Evolutionary conservation across 2,329 filamentous ascomycete species (phyloP), one percentile per base, ranked within the genome.

Genomic region (Sporothrix sp.): DNA sequence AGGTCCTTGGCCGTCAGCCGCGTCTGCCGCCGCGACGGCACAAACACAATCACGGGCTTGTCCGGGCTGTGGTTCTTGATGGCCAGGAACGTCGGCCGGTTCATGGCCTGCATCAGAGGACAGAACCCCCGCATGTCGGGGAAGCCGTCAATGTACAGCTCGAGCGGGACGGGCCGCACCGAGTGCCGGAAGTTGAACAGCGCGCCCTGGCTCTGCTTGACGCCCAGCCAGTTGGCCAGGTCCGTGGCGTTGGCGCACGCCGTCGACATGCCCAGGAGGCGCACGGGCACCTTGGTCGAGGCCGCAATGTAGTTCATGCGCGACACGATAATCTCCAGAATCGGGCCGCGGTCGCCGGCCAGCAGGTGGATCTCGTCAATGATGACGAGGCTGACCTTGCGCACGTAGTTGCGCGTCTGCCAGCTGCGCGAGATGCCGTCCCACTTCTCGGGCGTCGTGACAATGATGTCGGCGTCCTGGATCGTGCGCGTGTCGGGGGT

Each of bases 361-460:
- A 98, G 77, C 25, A 98, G 71, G 68, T 98, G 93, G 52, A 98
- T 98, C 69, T 98, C 93, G 61, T 98, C 93, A 58, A 98, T 98
- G 55, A 98, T 96, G 48, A 98, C 93, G 14, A 98, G 72, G 54
- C 89, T 91, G 53, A 98, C 93, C 67, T 96, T 85, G 48, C 89
- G 82, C 36, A 98, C 93, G 59, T 98, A 98, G 54, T 87, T 86
- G 79, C 93, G 85, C 5, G 91, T 97, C 66, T 97, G 90, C 93
- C 94, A 98, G 62, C 87, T 95, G 78, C 93, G 86, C 60, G 88
- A 95, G 59, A 98, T 97, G 78, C 94, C 94, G 64, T 98, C 94
- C 93, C 93, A 98, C 65, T 98, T 98, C 69, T 98, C 93, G n/a
- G 93, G 94, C 0, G 94, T 98, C 0, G 93, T 98, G 60, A 98